A percentile compares a stretch with the other conserved stretches of the same genome.
phyloP scores from a whole-genome alignment of 2,329 filamentous ascomycete species.

The Didymella lethalis region DNA sequence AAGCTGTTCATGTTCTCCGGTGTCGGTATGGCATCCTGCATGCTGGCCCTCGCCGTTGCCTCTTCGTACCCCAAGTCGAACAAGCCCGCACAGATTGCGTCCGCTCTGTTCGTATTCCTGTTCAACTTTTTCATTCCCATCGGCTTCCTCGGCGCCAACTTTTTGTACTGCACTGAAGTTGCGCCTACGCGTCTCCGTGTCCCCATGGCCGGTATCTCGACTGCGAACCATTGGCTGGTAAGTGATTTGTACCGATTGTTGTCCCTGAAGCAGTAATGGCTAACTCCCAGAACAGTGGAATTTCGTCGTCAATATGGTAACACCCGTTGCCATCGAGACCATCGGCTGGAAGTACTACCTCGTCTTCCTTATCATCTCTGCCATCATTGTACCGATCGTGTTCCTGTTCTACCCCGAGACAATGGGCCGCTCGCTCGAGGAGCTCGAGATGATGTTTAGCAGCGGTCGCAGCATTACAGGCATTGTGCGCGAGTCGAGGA shows the following conservation, averaged over 20 bases:
- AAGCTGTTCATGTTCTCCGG: conserved; percentile 63
- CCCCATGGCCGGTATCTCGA: conserved; percentile 65
- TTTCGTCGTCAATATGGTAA: conserved; percentile 40
- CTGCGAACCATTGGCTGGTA: conserved; percentile 61
- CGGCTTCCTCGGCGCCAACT: conserved; percentile 67
- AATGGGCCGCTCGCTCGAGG: conserved; percentile 61
- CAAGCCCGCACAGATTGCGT: conserved; percentile 59
- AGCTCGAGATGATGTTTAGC: conserved; percentile 52
- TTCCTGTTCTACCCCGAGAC: conserved; percentile 59
- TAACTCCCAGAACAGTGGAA: conserved; percentile 38
- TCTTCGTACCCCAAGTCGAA: conserved; percentile 59
- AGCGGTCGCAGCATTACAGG: conserved; percentile 46
- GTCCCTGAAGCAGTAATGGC: too few species aligned
- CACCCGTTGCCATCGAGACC: conserved; percentile 55
- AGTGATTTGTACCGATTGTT: too few species aligned
- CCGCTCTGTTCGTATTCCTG: conserved; percentile 65
- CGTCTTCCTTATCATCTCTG: conserved; percentile 58
- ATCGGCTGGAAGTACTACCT: conserved; percentile 64
- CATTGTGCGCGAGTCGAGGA: conserved; percentile 35
- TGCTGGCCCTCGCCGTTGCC: conserved; percentile 62
- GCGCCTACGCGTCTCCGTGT: conserved; percentile 62
- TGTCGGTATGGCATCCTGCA: conserved; percentile 62
- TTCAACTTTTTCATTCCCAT: conserved; percentile 69
- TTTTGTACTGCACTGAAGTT: conserved; percentile 67
- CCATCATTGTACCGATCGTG: conserved; percentile 56